Evolutionary conservation across 768 basidiomycete genomes (phyloP).

Genomic region (Roridomyces roridus): DNA sequence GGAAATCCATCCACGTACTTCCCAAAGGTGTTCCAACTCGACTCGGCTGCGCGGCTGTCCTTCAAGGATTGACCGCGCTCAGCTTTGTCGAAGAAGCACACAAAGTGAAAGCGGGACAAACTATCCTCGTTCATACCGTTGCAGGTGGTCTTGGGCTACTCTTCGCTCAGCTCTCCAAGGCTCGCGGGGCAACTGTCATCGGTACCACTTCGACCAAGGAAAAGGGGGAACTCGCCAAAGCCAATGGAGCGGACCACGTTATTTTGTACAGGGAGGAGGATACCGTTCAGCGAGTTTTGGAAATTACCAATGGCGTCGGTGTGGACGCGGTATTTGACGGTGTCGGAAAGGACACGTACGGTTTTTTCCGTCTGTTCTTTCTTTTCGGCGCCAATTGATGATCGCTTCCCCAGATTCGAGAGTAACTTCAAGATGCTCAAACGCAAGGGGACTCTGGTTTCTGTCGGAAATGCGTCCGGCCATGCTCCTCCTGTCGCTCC

Average conservation of each 20-base stretch:
- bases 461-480: constrained; percentile 92
- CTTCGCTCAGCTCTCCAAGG: constrained; percentile 71
- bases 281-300: constrained; percentile 73
- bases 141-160: constrained; percentile 87
- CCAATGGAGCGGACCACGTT: constrained; percentile 86
- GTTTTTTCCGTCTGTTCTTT: constrained; percentile 31
- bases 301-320: constrained; percentile 79
- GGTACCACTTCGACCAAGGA: constrained; percentile 88
- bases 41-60: constrained; percentile 67
- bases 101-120: constrained; percentile 79
- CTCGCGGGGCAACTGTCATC: constrained; percentile 86
- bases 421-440: constrained; percentile 80
- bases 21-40: constrained; percentile 65
- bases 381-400: background rate
- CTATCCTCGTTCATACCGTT: constrained; percentile 86
- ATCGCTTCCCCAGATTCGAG: constrained; percentile 59
- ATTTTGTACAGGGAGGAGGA: constrained; percentile 81
- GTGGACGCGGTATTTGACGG: constrained; percentile 93
- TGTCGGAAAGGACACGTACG: constrained; percentile 95
- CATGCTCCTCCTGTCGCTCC: constrained; percentile 77
- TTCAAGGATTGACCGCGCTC: constrained; percentile 82
- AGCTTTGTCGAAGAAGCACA: constrained; percentile 87
- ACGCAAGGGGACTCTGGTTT: constrained; percentile 90
- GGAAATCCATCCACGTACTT: constrained; percentile 66
- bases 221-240: constrained; percentile 82